Evolutionary conservation across 495 filamentous ascomycete genomes (phyloP), one percentile per base, ranked within the genome.

Genomic region (Chaetomium cochliodes): DNA sequence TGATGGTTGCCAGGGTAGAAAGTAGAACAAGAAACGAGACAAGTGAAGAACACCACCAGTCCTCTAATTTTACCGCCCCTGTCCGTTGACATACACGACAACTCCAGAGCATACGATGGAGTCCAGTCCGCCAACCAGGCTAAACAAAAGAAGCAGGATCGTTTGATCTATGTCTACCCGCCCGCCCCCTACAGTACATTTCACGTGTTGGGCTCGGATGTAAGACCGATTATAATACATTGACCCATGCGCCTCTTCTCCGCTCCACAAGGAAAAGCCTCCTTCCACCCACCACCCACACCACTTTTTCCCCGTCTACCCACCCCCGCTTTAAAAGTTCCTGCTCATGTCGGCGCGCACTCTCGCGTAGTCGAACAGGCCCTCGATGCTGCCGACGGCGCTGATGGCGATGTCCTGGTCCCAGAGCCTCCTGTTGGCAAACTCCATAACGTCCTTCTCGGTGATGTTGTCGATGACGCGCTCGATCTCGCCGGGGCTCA

Each of bases 391-490:
- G 61, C 94, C 94, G 58, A 98, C 88, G 16, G 96, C 96, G 71
- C 86, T 90, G 77, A 99, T 83, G 65, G 96, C 94, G 61, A 99
- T 77, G 77, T 99, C 94, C 79, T 93, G 90, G 79, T 99, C 94
- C 94, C 94, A 99, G 58, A 99, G 79, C 77, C 90, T 96, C 77
- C 84, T 84, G 78, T 87, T 85, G 68, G 93, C 93, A 76, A 98
- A 99, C 67, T 88, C 85, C 88, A 96, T 96, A 54, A 99, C 92
- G 68, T 99, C 92, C 87, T 97, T 96, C 83, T 91, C 92, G 60
- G 93, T 93, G 71, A 98, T 90, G 63, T 78, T 82, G 68, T 91
- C 86, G 66, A 99, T 90, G 60, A 89, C 85, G 65, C 89, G 85
- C 85, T 99, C 94, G 59, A 99, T 92, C 83, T 99, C 94, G 74